Conservation (phyloP, 257 asterid genomes). For the Lavandula angustifolia region DNA sequence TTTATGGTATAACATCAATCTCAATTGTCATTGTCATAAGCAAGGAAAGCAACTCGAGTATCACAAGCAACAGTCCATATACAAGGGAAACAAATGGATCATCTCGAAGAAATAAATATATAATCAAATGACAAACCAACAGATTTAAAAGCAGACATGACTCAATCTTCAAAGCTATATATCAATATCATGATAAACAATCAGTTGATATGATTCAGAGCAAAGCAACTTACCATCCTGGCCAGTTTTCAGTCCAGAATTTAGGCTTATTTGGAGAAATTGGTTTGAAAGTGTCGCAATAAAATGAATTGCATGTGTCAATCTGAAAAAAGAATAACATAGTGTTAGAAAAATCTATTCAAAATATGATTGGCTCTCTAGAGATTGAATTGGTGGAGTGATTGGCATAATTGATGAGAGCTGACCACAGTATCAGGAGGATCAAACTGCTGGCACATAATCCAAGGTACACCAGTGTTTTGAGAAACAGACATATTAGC, state of each 20-base stretch:
- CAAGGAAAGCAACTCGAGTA: not conserved
- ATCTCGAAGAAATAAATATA: slow-evolving; percentile 5
- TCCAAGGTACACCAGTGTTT: slow-evolving; percentile 91
- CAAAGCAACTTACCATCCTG: slow-evolving; percentile 73
- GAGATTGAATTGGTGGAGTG: not conserved
- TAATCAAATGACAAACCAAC: not conserved
- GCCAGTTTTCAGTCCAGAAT: slow-evolving; percentile 98
- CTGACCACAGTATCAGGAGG: slow-evolving; percentile 81
- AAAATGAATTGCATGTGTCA: slow-evolving; percentile 87
- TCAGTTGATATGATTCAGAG: slow-evolving; percentile 3
- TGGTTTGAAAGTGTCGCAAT: slow-evolving; percentile 84
- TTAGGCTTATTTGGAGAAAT: slow-evolving; percentile 74
- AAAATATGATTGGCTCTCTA: not conserved
- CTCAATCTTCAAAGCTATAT: slow-evolving; percentile 11
- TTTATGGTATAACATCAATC: not conserved
- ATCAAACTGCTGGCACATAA: slow-evolving; percentile 91
- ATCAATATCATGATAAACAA: slow-evolving; percentile 18
- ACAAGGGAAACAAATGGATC: not conserved
- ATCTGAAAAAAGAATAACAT: slow-evolving; percentile 50
- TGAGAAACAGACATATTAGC: slow-evolving; percentile 88
- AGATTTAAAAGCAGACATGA: not conserved
- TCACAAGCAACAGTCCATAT: not conserved
- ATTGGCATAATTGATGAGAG: slow-evolving; percentile 19
- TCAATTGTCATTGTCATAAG: not conserved
- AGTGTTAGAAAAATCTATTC: slow-evolving; percentile 22